Percentiles rank a stretch among this genome's conserved stretches.
Conservation (phyloP, 768 basidiomycete species). For the Nevesoporus exiguus region DNA sequence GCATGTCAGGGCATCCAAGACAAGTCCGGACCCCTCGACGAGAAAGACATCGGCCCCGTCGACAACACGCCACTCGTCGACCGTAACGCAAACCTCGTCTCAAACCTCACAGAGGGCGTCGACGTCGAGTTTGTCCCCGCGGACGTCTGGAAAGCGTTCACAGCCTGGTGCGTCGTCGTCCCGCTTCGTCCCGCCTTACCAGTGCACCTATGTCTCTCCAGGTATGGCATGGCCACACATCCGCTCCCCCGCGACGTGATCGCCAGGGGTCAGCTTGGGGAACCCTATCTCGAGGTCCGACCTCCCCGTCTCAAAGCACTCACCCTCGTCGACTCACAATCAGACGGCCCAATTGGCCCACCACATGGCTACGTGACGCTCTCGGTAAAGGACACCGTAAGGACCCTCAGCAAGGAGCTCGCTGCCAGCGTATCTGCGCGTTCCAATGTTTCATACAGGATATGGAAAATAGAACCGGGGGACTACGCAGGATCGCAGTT, state of each 20-base stretch:
- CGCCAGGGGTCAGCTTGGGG: slow-evolving; percentile 47
- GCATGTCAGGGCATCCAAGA: slow-evolving; percentile 67
- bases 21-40: slow-evolving; percentile 62
- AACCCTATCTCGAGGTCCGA: slow-evolving; percentile 63
- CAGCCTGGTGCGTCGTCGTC: slow-evolving; percentile 46
- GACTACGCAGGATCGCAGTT: slow-evolving; percentile 33
- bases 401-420: slow-evolving; percentile 39
- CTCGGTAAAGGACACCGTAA: slow-evolving; percentile 51
- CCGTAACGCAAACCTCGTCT: slow-evolving; percentile 41
- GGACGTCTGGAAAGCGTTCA: slow-evolving; percentile 65
- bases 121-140: slow-evolving; percentile 76
- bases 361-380: slow-evolving; percentile 41
- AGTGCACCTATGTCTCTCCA: slow-evolving; percentile 28
- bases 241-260: slow-evolving; percentile 69
- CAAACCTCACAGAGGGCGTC: slow-evolving; percentile 52
- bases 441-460: slow-evolving; percentile 42
- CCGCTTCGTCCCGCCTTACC: background rate
- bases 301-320: slow-evolving; percentile 64
- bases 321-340: slow-evolving; percentile 34
- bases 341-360: slow-evolving; percentile 27
- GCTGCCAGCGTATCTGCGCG: slow-evolving; percentile 36
- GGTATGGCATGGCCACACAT: slow-evolving; percentile 65
- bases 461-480: slow-evolving; percentile 56
- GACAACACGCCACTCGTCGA: slow-evolving; percentile 70
- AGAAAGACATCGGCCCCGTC: slow-evolving; percentile 67